Conservation (phyloP, 345 rosid species). For the Gossypium bickii region DNA sequence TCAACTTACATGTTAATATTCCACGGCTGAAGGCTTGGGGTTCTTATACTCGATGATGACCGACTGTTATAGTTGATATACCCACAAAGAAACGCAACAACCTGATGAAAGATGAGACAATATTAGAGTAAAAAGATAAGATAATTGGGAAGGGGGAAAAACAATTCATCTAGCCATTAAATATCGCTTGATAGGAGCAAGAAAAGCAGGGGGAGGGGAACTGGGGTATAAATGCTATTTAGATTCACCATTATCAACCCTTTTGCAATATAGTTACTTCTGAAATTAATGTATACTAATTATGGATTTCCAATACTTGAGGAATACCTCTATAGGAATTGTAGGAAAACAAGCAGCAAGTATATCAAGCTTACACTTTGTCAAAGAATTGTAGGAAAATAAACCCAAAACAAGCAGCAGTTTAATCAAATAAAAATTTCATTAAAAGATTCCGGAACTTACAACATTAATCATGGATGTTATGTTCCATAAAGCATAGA, state of each 20-base stretch:
- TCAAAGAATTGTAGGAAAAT: background rate
- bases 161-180: too few species aligned
- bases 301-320: background rate
- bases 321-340: background rate
- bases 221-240: too few species aligned
- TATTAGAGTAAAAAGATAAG: background rate
- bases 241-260: too few species aligned
- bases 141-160: too few species aligned
- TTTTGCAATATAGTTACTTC: too few species aligned
- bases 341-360: too few species aligned
- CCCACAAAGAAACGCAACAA: conserved; percentile 86
- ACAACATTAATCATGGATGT: conserved; percentile 87
- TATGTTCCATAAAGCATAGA: conserved; percentile 90
- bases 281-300: too few species aligned
- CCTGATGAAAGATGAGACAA: conserved; percentile 38
- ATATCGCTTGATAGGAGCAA: too few species aligned
- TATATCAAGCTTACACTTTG: too few species aligned
- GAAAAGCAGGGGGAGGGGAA: too few species aligned
- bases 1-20: conserved; percentile 89
- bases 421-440: background rate
- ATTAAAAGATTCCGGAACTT: conserved; percentile 30
- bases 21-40: conserved; percentile 81
- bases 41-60: conserved; percentile 55
- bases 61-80: conserved; percentile 66
- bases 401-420: background rate